Evolutionary conservation across 31 red algal species (phyloP).

Genomic region (Asparagopsis taxiformis): DNA sequence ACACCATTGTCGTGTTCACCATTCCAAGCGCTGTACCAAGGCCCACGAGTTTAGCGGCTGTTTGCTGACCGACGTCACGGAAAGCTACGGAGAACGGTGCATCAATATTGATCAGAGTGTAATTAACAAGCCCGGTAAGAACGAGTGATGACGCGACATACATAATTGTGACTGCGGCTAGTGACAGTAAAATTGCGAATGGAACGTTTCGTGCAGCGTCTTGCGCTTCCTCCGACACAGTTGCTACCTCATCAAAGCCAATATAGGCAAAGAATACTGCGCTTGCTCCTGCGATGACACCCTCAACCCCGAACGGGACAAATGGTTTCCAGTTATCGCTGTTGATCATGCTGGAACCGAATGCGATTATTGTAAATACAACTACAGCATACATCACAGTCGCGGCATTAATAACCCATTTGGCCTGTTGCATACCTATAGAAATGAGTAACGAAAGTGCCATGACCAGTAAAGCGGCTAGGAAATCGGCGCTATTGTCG

Average conservation of each 20-base stretch:
- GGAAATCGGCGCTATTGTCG: conserved; percentile 26
- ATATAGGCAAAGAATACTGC: conserved; percentile 88
- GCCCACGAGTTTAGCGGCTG: conserved; percentile 55
- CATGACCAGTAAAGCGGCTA: conserved; percentile 42
- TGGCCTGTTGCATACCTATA: conserved; percentile 75
- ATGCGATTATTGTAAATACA: conserved; percentile 53
- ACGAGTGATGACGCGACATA: conserved; percentile 73
- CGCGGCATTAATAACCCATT: conserved; percentile 76
- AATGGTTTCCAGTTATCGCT: conserved; percentile 83
- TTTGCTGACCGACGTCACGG: conserved; percentile 25
- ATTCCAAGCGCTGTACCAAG: conserved; percentile 78
- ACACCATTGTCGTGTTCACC: conserved; percentile 75
- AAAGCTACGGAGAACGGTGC: conserved; percentile 88
- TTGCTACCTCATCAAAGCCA: conserved; percentile 92
- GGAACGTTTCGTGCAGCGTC: conserved; percentile 74
- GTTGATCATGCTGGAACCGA: conserved; percentile 49
- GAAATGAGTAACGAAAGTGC: conserved; percentile 44
- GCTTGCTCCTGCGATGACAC: conserved; percentile 68
- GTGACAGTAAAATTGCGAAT: conserved; percentile 68
- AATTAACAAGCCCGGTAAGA: conserved; percentile 77
- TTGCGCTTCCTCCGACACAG: conserved; percentile 82
- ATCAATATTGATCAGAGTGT: conserved; percentile 33
- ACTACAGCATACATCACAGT: conserved; percentile 70
- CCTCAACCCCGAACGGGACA: conserved; percentile 74
- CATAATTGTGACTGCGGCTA: conserved; percentile 63